Base-by-base conservation (phyloP, 805 yeast species). In the Pichia kluyveri region DNA sequence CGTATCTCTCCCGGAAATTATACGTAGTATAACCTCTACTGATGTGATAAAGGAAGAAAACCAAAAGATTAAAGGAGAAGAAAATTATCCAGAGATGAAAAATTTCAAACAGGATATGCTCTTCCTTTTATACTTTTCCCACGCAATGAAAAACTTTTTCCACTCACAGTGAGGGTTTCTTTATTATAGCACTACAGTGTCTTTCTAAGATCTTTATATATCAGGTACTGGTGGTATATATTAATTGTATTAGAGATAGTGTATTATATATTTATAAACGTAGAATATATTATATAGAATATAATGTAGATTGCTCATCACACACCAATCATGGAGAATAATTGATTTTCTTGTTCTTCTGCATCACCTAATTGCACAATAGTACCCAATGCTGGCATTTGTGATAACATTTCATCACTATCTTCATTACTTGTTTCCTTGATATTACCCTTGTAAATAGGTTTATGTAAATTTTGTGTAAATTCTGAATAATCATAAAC, bases 21-120 rank as follows among this genome's bases (percentile, higher is more conserved):
- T 71, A 73, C 77, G 71, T 75, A 80, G 86, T 78, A 80, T 79
- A 80, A 79, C 86, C 86, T 78, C 86, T 80, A 80, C 86, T 79
- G 83, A 80, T 80, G 86, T 75, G 55, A 56, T 50, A 60, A 59
- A 59, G 60, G 56, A 53, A 66, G 57, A 58, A 61, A 63, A 49
- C 51, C 48, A 53, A 46, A 30, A 42, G 28, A 1, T 2, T 3
- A 10, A 5, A 14, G 3, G 11, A 8, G n/a, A 28, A 12, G 19
- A 12, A 8, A 11, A 30, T 3, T 30, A 11, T 4, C 14, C 26
- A n/a, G 23, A 8, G 12, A 44, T 45, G 34, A 31, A 43, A 7
- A 27, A 14, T 10, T 7, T 30, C 11, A 10, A 11, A 10, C 1
- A 14, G 4, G 32, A 12, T 6, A 8, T 12, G 14, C 11, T 34